Base-by-base conservation (phyloP, 176 grass and related monocot genomes). In the Saccharum spontaneum region DNA sequence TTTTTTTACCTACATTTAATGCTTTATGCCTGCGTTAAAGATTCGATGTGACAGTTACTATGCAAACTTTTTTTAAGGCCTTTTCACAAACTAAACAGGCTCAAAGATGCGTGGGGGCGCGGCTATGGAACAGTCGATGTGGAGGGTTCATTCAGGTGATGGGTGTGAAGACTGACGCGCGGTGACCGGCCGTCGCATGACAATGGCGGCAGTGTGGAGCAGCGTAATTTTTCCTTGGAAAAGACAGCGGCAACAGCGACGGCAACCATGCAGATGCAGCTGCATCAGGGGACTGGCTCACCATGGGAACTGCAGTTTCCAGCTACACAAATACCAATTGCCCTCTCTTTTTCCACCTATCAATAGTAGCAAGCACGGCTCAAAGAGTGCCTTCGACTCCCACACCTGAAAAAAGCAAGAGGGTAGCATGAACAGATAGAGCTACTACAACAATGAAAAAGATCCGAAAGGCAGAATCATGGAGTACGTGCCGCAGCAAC, bases 391-490 rank as follows among this genome's bases (percentile, higher is more conserved):
- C 77, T 77, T 82, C 65, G 65, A 73, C 79, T 54, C 50, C 22
- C 65, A 49, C 69, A 67, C 37, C 40, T 16, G 62, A 69, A 69
- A 61, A 26, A 50, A 30, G 59, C 5, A 14, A 34, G 50, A 23
- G 33, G 34, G 38, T 10, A 22, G 17, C 76, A 59, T 13, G 17
- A 41, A 33, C 26, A 30, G 60, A 41, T 40, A 43, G 77, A 10
- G 37, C 37, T 61, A 22, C 8, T 10, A 14, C 49, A 4, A 3
- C 39, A 46, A 41, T 79, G 70, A 44, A 89, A 90, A 90, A 83
- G 74, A 73, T 17, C 79, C 59, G 45, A 86, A 86, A 83, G 88
- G 84, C 79, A 79, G 84, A 79, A 90, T 90, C 79, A 90, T 87
- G 74, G 11, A 5, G 75, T 79, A 79, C 57, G 10, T 40, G 37